These are phyloP conservation scores for Suhomyces ambrosiae DNA, from an alignment of 1,139 yeast genomes.

Conservation along the genomic window DNA sequence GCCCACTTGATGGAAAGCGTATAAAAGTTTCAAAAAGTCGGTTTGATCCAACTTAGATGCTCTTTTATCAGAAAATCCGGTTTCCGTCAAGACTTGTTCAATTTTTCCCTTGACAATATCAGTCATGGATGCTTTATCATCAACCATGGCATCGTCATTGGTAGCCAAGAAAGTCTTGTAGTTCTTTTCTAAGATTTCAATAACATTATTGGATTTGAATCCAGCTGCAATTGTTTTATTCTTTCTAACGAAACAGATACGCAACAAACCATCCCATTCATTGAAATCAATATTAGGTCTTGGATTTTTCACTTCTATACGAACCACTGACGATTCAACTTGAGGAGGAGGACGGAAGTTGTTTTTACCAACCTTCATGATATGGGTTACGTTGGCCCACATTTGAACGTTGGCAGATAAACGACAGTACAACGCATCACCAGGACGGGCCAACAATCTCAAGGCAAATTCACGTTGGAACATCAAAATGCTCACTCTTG, in stretches of 20 bases:
- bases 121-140: slow-evolving; percentile 45
- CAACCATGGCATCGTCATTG: slow-evolving; percentile 52
- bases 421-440: slow-evolving; percentile 89
- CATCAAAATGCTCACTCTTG: slow-evolving; percentile 94
- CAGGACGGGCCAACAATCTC: slow-evolving; percentile 91
- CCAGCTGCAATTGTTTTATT: slow-evolving; percentile 93
- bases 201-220: slow-evolving; percentile 79
- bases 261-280: slow-evolving; percentile 95
- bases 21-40: slow-evolving; percentile 81
- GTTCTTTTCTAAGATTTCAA: slow-evolving; percentile 84
- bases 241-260: slow-evolving; percentile 90
- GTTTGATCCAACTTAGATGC: slow-evolving; percentile 95
- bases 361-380: slow-evolving; percentile 97
- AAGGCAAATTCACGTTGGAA: slow-evolving; percentile 97
- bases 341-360: slow-evolving; percentile 99
- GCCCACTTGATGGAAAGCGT: slow-evolving; percentile 96
- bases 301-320: slow-evolving; percentile 88
- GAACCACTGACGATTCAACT: slow-evolving; percentile 94
- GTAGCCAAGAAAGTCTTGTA: slow-evolving; percentile 79
- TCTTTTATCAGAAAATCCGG: slow-evolving; percentile 83
- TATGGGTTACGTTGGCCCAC: slow-evolving; percentile 99
- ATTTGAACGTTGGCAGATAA: slow-evolving; percentile 95
- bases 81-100: slow-evolving; percentile 68
- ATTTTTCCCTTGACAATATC: slow-evolving; percentile 60
- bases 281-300: slow-evolving; percentile 89